phyloP scores from a whole-genome alignment of 768 basidiomycete species.

The Psilocybe subaeruginosa region DNA sequence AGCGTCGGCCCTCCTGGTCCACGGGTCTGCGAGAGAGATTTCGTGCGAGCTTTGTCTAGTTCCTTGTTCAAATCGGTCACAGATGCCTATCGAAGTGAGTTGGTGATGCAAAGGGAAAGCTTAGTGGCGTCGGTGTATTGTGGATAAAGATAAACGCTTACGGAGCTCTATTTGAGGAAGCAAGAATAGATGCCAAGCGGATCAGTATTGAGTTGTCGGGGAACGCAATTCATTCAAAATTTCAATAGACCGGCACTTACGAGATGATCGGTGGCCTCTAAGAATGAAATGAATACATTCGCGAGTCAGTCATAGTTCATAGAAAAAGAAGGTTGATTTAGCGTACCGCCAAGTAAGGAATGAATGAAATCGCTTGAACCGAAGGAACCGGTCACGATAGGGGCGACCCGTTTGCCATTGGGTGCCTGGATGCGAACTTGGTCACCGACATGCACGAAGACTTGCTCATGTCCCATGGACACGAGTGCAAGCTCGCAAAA shows the following conservation, averaged over 20 bases:
- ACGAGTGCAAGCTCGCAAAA: slow-evolving; percentile 86
- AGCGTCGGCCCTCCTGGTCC: slow-evolving; percentile 36
- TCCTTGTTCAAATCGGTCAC: slow-evolving; percentile 86
- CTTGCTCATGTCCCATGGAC: slow-evolving; percentile 69
- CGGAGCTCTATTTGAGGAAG: slow-evolving; percentile 31
- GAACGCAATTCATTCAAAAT: not conserved
- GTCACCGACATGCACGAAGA: slow-evolving; percentile 90
- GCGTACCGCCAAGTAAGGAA: slow-evolving; percentile 72
- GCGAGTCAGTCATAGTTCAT: slow-evolving; percentile 13
- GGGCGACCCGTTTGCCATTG: slow-evolving; percentile 75
- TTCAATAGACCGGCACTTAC: slow-evolving; percentile 35
- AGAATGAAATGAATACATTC: slow-evolving; percentile 36
- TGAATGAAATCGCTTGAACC: slow-evolving; percentile 80
- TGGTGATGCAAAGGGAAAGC: slow-evolving; percentile 8
- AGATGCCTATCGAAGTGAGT: slow-evolving; percentile 57
- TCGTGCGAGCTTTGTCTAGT: slow-evolving; percentile 69
- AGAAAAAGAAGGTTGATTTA: slow-evolving; percentile 23
- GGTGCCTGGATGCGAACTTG: slow-evolving; percentile 75
- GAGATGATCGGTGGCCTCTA: slow-evolving; percentile 68
- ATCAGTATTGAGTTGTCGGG: not conserved
- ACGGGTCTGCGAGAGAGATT: slow-evolving; percentile 34
- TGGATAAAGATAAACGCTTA: slow-evolving; percentile 2
- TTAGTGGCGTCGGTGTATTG: not conserved
- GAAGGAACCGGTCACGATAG: slow-evolving; percentile 85
- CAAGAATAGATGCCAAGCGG: not conserved